A percentile compares a stretch with the other conserved stretches of the same genome.
Conservation (phyloP, 169 alveolate genomes). For the Plasmodium ovale region DNA sequence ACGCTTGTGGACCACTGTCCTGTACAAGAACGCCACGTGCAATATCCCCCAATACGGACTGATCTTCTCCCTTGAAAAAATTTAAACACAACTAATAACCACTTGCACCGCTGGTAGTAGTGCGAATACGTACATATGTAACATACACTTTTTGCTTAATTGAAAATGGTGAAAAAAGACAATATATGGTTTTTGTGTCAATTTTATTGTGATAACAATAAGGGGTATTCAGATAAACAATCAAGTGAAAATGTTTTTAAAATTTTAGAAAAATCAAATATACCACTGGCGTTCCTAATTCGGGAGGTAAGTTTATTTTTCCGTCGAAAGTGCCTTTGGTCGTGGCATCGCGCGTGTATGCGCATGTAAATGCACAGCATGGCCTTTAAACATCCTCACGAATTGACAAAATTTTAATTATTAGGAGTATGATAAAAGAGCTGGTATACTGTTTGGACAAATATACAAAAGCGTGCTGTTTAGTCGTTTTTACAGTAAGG, state of each 20-base stretch:
- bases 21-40: too few relatives aligned
- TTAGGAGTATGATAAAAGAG: conserved; percentile 60
- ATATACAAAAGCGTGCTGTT: conserved; percentile 41
- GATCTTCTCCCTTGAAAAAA: too few relatives aligned
- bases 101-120: too few relatives aligned
- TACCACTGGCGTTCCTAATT: conserved; percentile 18
- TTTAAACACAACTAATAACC: too few relatives aligned
- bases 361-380: background rate
- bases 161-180: conserved; percentile 52
- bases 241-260: conserved; percentile 14
- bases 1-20: too few relatives aligned
- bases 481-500: conserved; percentile 27
- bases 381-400: background rate
- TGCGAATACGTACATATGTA: too few relatives aligned
- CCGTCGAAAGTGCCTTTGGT: background rate
- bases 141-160: too few relatives aligned
- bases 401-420: background rate
- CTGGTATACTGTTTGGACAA: conserved; percentile 31
- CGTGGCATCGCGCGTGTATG: background rate
- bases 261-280: conserved; percentile 31
- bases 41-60: too few relatives aligned
- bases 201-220: conserved; percentile 4
- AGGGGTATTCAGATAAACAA: background rate
- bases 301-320: conserved; percentile 25
- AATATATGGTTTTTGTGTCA: conserved; percentile 49